A percentile compares a stretch with the other conserved stretches of the same genome.
Evolutionary conservation across 1,284 basidiomycete species (phyloP).

Genomic region (Cryptococcus maquisensis): DNA sequence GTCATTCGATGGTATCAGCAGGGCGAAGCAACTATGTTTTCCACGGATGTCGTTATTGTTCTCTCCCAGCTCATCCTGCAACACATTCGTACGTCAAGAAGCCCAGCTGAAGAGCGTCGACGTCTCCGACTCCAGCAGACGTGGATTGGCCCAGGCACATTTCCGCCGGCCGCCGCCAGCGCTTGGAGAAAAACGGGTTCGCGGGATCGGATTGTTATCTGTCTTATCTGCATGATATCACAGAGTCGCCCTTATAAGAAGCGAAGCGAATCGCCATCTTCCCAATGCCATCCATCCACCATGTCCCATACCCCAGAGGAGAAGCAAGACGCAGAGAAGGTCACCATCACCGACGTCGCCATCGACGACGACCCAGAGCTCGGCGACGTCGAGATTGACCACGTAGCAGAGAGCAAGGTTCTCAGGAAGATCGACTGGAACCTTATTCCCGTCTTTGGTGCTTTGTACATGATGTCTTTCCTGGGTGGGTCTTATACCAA

Average conservation of each 20-base stretch:
- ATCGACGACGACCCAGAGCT: neutral
- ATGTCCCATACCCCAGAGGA: neutral
- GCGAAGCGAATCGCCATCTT: neutral
- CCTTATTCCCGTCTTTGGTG: slow-evolving; percentile 8
- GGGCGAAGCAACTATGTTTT: too few species aligned
- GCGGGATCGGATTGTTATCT: neutral
- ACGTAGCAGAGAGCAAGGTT: slow-evolving; percentile 4
- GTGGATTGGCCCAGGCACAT: too few species aligned
- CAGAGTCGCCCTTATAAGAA: neutral
- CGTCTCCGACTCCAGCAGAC: too few species aligned
- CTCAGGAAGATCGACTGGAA: slow-evolving; percentile 11
- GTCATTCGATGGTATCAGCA: too few species aligned
- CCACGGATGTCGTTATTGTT: too few species aligned
- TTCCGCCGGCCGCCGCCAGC: neutral
- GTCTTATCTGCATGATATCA: neutral
- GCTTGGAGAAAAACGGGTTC: neutral
- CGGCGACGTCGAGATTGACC: slow-evolving; percentile 5
- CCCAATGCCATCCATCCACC: neutral
- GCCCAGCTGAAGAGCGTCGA: too few species aligned
- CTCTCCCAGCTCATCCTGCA: too few species aligned
- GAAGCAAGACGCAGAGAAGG: neutral
- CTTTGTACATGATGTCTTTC: slow-evolving; percentile 25
- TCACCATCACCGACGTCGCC: neutral
- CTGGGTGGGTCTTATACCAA: slow-evolving; percentile 15
- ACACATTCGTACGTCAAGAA: too few species aligned